phyloP scores from a whole-genome alignment of 768 basidiomycete genomes.

The Amanita muscaria region DNA sequence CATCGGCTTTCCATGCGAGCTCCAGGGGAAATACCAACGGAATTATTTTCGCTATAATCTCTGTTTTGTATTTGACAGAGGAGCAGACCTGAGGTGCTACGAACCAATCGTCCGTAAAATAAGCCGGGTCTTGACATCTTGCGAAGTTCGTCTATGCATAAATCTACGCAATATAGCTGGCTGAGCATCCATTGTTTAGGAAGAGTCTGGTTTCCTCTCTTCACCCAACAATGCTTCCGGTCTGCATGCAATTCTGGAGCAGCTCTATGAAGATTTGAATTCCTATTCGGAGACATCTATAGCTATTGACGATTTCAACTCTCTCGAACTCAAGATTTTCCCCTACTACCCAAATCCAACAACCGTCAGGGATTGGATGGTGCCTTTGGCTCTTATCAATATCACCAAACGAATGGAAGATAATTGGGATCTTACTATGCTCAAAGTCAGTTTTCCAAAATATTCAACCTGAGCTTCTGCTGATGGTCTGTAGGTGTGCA shows the following conservation, averaged over 20 bases:
- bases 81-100: conserved; percentile 89
- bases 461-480: neutral
- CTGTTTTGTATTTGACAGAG: conserved; percentile 92
- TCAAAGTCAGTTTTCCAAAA: conserved; percentile 42
- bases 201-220: conserved; percentile 87
- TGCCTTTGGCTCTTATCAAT: conserved; percentile 84
- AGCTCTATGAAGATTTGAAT: conserved; percentile 94
- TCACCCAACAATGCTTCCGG: conserved; percentile 55
- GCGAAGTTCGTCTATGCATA: conserved; percentile 58
- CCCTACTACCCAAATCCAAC: conserved; percentile 96
- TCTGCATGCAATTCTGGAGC: conserved; percentile 82
- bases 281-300: conserved; percentile 97
- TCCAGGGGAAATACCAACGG: conserved; percentile 68
- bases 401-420: conserved; percentile 72
- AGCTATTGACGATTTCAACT: conserved; percentile 83
- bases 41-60: conserved; percentile 92
- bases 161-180: neutral
- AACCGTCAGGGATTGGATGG: conserved; percentile 87
- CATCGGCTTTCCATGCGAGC: conserved; percentile 83
- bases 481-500: conserved; percentile 46
- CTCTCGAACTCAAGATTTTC: conserved; percentile 92
- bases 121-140: conserved; percentile 76
- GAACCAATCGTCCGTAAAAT: conserved; percentile 95
- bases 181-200: conserved; percentile 30
- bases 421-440: conserved; percentile 95